Evolutionary conservation across 306 rosid genomes (phyloP), one percentile per base, ranked within the genome.

Genomic region (Lathyrus tuberosus): DNA sequence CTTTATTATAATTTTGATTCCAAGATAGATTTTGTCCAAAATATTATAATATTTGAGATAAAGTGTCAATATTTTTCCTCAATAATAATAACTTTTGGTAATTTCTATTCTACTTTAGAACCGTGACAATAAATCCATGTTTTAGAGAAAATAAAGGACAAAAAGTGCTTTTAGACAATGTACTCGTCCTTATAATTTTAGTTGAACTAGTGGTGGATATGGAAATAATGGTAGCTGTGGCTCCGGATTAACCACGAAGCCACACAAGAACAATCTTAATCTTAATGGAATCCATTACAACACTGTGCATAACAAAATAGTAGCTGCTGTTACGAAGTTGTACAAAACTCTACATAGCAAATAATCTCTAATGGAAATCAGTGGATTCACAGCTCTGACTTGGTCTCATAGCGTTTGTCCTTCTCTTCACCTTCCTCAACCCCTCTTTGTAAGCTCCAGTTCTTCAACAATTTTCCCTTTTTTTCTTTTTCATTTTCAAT

Each of bases 361-460:
- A 41, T n/a, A 49, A 17, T 54, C 52, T 12, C 8, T 54, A 30
- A 70, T 71, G 90, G 90, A 81, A 82, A 46, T 75, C 44, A 73
- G 67, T 28, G 73, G 80, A 79, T 76, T 84, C 70, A 84, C 85
- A 66, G 77, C 89, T 49, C 69, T 90, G 59, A 82, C 84, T 16
- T 85, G 98, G 91, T 81, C 82, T 48, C 83, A 82, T 75, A 76
- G 80, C 3, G 62, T 88, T 69, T 84, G 76, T 65, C 75, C 87
- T 38, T 76, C 88, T 14, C 82, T 83, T 62, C 92, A 70, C 48
- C 53, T 77, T 22, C 81, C 94, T 35, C 88, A 20, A 5, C 63
- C 85, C 70, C 78, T 79, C 37, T 67, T 82, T 4, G 96, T 90
- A 65, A 78, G 91, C 74, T 41, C 37, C 8, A 37, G 33, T 52